Evolutionary conservation across 441 rosid genomes (phyloP).

Genomic region (Pelargonium myrrhifolium): DNA sequence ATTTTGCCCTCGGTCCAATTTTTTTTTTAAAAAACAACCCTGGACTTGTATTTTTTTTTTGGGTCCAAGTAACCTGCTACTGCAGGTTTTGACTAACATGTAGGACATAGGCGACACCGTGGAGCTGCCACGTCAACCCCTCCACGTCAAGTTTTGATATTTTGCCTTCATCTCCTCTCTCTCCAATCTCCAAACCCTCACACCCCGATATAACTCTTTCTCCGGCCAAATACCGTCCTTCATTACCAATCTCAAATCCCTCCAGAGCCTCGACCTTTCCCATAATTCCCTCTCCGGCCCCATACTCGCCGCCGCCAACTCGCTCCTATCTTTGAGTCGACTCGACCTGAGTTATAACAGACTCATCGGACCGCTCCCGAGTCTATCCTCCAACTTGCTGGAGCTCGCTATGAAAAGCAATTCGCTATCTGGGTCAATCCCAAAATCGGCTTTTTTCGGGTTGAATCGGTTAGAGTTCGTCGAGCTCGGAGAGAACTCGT

Average conservation of each 20-base stretch:
- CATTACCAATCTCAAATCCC: constrained; percentile 32
- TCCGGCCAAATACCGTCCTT: constrained; percentile 57
- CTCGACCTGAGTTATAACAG: constrained; percentile 73
- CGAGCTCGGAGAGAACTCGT: constrained; percentile 72
- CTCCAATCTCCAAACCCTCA: constrained; percentile 37
- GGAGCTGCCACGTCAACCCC: too few relatives aligned
- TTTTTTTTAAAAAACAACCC: too few relatives aligned
- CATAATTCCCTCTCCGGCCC: constrained; percentile 54
- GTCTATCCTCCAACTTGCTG: constrained; percentile 42
- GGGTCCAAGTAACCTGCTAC: too few relatives aligned
- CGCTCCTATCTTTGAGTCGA: constrained; percentile 37
- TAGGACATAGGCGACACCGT: too few relatives aligned
- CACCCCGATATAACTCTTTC: constrained; percentile 61
- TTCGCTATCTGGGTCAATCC: constrained; percentile 47
- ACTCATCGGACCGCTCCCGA: constrained; percentile 54
- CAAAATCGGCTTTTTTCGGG: constrained; percentile 42
- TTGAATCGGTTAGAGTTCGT: constrained; percentile 54
- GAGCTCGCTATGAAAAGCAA: constrained; percentile 63
- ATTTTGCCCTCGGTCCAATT: too few relatives aligned
- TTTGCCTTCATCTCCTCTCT: constrained; percentile 59
- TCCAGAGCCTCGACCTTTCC: constrained; percentile 51
- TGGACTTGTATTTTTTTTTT: too few relatives aligned
- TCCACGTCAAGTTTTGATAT: too few relatives aligned
- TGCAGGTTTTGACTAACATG: too few relatives aligned
- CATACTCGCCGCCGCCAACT: constrained; percentile 37